Evolutionary conservation across 139 green algal genomes (phyloP).

Genomic region (Raphidocelis subcapitata): DNA sequence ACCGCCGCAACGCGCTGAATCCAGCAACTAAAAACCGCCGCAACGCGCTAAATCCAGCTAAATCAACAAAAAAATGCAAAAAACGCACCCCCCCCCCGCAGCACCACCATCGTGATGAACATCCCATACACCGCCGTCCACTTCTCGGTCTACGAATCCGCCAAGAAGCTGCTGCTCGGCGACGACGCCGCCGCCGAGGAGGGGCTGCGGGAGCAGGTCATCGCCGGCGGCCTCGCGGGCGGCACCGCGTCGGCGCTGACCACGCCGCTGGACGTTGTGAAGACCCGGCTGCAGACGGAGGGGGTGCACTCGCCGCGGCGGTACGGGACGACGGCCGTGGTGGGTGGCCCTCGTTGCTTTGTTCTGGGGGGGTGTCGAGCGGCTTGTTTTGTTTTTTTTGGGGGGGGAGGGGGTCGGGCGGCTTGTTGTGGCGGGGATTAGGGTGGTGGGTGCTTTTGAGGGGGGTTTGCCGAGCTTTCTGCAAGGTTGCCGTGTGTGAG

Average conservation of each 20-base stretch:
- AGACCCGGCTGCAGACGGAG: conserved; percentile 89
- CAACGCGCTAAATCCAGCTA: too few relatives aligned
- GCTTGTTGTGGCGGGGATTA: too few relatives aligned
- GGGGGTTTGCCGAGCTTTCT: too few relatives aligned
- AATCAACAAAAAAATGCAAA: background rate
- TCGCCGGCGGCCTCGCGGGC: conserved; percentile 76
- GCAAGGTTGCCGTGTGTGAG: too few relatives aligned
- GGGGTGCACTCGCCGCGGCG: conserved; percentile 55
- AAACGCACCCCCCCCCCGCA: background rate
- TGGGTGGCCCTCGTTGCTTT: conserved; percentile 13
- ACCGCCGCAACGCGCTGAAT: too few relatives aligned
- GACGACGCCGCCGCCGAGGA: conserved; percentile 6
- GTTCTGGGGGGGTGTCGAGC: too few relatives aligned
- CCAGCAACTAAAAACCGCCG: too few relatives aligned
- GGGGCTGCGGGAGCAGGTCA: conserved; percentile 52
- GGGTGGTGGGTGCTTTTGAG: too few relatives aligned
- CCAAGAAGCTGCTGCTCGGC: conserved; percentile 74
- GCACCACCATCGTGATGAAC: conserved; percentile 92
- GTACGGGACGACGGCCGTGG: conserved; percentile 60
- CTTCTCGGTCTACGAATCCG: conserved; percentile 90
- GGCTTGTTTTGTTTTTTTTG: too few relatives aligned
- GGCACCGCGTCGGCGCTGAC: conserved; percentile 75
- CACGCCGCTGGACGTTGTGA: conserved; percentile 91
- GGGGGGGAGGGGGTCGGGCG: too few relatives aligned
- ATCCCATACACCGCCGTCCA: conserved; percentile 94